Evolutionary conservation across 2,329 filamentous ascomycete species (phyloP).

Genomic region (Fusarium siculi): DNA sequence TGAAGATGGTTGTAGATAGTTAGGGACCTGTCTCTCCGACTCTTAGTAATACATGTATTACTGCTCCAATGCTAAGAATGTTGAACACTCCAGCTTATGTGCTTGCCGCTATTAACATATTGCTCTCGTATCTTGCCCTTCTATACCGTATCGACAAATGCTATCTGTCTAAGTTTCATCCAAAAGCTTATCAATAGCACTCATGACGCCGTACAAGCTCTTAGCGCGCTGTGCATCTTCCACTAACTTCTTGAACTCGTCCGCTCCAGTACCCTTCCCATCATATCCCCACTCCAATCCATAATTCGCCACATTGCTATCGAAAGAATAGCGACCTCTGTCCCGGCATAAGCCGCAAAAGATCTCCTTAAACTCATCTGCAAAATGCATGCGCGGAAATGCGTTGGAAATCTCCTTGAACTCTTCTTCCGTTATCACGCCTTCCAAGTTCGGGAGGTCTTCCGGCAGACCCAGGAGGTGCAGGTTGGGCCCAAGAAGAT

Average conservation of each 20-base stretch:
- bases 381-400: not conserved
- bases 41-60: not conserved
- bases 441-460: rapidly evolving
- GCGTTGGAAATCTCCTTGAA: not conserved
- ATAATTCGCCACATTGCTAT: not conserved
- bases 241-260: not conserved
- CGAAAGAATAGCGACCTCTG: not conserved
- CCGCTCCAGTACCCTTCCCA: rapidly evolving
- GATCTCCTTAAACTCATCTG: not conserved
- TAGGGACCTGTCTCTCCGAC: rapidly evolving
- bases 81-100: rapidly evolving
- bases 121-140: no score
- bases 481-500: not conserved
- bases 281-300: not conserved
- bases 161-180: rapidly evolving
- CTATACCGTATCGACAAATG: rapidly evolving
- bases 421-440: not conserved
- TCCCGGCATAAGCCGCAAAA: not conserved
- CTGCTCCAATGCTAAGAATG: no score
- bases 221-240: rapidly evolving
- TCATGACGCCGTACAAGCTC: not conserved
- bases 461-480: not conserved
- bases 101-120: no score
- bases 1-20: rapidly evolving
- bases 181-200: not conserved